phyloP scores from a whole-genome alignment of 768 basidiomycete species.

The Boletus rubropictus region DNA sequence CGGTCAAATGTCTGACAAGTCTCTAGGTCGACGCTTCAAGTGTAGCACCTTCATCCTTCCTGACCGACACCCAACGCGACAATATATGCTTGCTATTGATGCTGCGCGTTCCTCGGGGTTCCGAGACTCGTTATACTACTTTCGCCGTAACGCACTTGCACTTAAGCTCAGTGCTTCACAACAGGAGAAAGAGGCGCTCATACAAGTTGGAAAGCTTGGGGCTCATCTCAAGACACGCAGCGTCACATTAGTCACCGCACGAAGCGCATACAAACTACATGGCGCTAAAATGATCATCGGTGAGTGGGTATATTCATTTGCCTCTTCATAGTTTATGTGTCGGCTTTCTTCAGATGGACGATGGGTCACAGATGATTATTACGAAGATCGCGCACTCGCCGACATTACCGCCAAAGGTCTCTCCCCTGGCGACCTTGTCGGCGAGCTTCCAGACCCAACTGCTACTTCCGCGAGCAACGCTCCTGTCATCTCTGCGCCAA shows the following conservation, averaged over 20 bases:
- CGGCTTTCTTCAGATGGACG: constrained; percentile 57
- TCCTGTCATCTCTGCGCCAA: constrained; percentile 30
- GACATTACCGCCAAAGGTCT: constrained; percentile 79
- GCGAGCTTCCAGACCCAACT: constrained; percentile 74
- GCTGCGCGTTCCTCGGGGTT: constrained; percentile 95
- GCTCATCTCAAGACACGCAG: constrained; percentile 85
- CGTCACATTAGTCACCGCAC: constrained; percentile 88
- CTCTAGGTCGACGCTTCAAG: constrained; percentile 79
- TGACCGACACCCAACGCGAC: constrained; percentile 72
- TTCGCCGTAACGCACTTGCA: constrained; percentile 84
- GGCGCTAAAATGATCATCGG: constrained; percentile 87
- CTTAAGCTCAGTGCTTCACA: constrained; percentile 88
- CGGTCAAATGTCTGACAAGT: background rate
- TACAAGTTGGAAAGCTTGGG: constrained; percentile 81
- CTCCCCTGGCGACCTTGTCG: constrained; percentile 76
- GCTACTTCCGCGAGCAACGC: constrained; percentile 41
- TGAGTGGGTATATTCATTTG: constrained; percentile 32
- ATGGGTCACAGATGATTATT: constrained; percentile 95
- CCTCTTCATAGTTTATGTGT: background rate
- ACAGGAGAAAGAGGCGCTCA: constrained; percentile 88
- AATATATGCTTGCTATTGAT: constrained; percentile 96
- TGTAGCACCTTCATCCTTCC: constrained; percentile 84
- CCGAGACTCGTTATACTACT: constrained; percentile 96
- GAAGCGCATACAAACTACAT: constrained; percentile 91
- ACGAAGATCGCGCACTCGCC: constrained; percentile 75